Percentiles rank a stretch among this genome's conserved stretches.
Evolutionary conservation across 768 basidiomycete genomes (phyloP).

Genomic region (Vararia minispora): DNA sequence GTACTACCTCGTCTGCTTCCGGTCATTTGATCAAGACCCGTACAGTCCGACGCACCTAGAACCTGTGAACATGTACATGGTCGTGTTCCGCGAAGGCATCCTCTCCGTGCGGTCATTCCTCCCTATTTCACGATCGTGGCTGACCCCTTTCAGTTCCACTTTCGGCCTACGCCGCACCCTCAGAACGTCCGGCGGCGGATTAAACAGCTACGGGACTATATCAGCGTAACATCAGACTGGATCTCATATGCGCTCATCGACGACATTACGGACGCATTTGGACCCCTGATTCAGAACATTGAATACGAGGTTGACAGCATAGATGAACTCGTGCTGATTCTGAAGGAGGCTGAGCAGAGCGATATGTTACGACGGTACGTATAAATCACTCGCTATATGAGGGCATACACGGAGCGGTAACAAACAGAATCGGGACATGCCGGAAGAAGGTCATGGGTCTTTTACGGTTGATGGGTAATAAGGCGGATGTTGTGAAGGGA

Average conservation of each 20-base stretch:
- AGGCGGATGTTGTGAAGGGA: conserved; percentile 99
- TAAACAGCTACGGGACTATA: conserved; percentile 98
- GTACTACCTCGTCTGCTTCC: conserved; percentile 98
- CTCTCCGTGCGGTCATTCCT: conserved; percentile 56
- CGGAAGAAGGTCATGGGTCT: conserved; percentile 99
- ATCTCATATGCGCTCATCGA: conserved; percentile 99
- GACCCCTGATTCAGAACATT: conserved; percentile 95
- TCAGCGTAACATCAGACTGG: conserved; percentile 98
- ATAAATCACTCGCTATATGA: background rate
- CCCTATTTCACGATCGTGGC: background rate
- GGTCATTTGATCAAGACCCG: conserved; percentile 96
- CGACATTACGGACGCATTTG: conserved; percentile 99
- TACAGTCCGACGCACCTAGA: conserved; percentile 97
- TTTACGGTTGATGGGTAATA: conserved; percentile 94
- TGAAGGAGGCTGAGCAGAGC: conserved; percentile 92
- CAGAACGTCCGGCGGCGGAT: conserved; percentile 97
- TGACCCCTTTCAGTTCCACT: conserved; percentile 68
- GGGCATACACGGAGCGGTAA: background rate
- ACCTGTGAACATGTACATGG: conserved; percentile 99
- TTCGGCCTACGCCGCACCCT: conserved; percentile 93
- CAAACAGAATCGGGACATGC: conserved; percentile 80
- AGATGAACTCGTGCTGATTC: conserved; percentile 92
- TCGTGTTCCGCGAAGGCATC: conserved; percentile 95
- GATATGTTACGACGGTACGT: conserved; percentile 82
- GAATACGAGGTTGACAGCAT: conserved; percentile 99